Evolutionary conservation across 1,284 basidiomycete species (phyloP).

Genomic region (Boletus hoseneyae): DNA sequence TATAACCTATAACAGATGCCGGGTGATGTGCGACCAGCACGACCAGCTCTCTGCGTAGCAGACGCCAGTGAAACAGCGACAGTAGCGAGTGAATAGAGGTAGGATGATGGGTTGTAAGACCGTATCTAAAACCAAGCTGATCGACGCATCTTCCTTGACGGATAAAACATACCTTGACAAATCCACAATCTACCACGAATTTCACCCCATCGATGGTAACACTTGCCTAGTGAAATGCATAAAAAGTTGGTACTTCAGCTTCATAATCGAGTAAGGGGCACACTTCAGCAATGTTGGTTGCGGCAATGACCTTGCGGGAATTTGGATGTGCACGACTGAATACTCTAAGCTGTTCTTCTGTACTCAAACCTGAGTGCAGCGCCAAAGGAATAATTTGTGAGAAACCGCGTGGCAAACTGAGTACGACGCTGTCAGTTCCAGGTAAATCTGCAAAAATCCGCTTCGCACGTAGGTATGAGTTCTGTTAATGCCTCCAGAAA

Average conservation of each 20-base stretch:
- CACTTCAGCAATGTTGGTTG: slow-evolving; percentile 96
- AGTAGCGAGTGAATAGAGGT: slow-evolving; percentile 78
- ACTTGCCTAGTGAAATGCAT: slow-evolving; percentile 58
- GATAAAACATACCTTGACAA: slow-evolving; percentile 73
- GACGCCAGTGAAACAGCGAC: slow-evolving; percentile 82
- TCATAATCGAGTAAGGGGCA: slow-evolving; percentile 9
- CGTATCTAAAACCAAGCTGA: slow-evolving; percentile 55
- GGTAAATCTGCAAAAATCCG: not conserved
- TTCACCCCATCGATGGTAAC: slow-evolving; percentile 95
- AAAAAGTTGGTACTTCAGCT: not conserved
- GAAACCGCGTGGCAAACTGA: slow-evolving; percentile 64
- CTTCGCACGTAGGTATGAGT: slow-evolving; percentile 63
- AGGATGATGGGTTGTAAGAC: slow-evolving; percentile 78
- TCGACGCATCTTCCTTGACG: not conserved
- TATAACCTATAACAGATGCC: slow-evolving; percentile 96
- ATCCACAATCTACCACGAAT: slow-evolving; percentile 94
- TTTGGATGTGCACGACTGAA: slow-evolving; percentile 76
- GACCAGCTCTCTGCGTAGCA: slow-evolving; percentile 84
- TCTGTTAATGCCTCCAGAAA: slow-evolving; percentile 83
- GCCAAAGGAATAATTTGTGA: slow-evolving; percentile 68
- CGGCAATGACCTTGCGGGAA: slow-evolving; percentile 85
- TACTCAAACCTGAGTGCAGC: slow-evolving; percentile 84
- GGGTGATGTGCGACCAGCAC: slow-evolving; percentile 86
- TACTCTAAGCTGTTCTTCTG: slow-evolving; percentile 81
- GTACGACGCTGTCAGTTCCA: slow-evolving; percentile 6